Evolutionary conservation across 257 asterid species (phyloP).

Genomic region (Fraxinus cuspidata): DNA sequence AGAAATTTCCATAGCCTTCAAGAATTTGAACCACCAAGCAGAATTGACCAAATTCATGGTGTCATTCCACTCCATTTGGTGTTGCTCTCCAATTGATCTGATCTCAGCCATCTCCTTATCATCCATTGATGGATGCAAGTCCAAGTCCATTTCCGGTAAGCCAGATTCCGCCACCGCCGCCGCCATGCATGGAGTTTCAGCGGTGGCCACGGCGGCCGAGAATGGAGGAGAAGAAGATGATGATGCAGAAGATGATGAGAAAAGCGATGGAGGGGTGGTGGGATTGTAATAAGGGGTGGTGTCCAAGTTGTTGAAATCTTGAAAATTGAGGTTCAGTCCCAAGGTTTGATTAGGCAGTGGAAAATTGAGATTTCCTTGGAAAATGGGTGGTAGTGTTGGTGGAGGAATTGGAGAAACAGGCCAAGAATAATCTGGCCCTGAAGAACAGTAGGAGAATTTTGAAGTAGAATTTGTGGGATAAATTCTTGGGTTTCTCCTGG

Average conservation of each 20-base stretch:
- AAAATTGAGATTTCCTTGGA: constrained; percentile 61
- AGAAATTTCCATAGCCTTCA: constrained; percentile 65
- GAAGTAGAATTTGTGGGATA: constrained; percentile 37
- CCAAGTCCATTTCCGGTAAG: constrained; percentile 35
- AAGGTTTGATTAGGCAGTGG: constrained; percentile 85
- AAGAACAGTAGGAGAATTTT: constrained; percentile 43
- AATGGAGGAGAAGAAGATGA: constrained; percentile 59
- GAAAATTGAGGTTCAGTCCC: constrained; percentile 90
- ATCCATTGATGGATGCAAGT: constrained; percentile 75
- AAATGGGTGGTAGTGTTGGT: constrained; percentile 30
- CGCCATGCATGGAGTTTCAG: constrained; percentile 47
- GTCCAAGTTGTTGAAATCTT: constrained; percentile 65
- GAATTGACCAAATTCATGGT: constrained; percentile 76
- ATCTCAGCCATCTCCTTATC: constrained; percentile 92
- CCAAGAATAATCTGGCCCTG: constrained; percentile 48
- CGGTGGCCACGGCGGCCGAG: constrained; percentile 34
- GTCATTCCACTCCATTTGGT: constrained; percentile 93
- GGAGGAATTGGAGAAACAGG: constrained; percentile 52
- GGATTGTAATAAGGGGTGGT: constrained; percentile 35
- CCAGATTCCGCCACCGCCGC: constrained; percentile 34
- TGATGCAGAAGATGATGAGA: constrained; percentile 53
- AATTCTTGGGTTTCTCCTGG: constrained; percentile 67
- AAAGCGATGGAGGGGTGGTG: constrained; percentile 46
- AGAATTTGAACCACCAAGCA: constrained; percentile 90
- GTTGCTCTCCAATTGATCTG: constrained; percentile 86